Evolutionary conservation across 2,329 filamentous ascomycete species (phyloP), one percentile per base, ranked within the genome.

Genomic region (Monosporascus sp.): DNA sequence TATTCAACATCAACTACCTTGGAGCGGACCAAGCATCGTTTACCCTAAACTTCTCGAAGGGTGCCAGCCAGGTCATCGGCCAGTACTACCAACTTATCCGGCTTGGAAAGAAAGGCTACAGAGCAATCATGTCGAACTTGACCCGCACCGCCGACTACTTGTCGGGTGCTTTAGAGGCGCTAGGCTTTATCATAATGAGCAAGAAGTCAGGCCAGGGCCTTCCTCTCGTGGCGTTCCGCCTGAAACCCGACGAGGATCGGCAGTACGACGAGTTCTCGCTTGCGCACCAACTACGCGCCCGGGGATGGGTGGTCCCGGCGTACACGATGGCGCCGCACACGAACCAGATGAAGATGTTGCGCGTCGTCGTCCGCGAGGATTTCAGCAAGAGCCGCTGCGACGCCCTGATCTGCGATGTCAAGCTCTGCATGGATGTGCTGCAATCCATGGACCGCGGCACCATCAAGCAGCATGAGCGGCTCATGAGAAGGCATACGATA

Each of bases 1-100:
- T 97, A 64, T 97, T 97, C 83, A 97, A 96, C 80, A 97, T 97
- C 81, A 97, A 97, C 80, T 97, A 97, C 74, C 86, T 97, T 6
- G 93, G 93, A 48, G 92, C 93, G 11, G 90, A 97, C 67, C 93
- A 97, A 70, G 88, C 91, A 2, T 96, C 90, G 3, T 97, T 97
- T 75, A 97, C 93, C 0, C 84, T 97, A 54, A 97, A 97, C 79
- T 97, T 97, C 78, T 95, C 89, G 67, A 96, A 96, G 71, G 92
- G 92, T 53, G 93, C 93, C 14, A 90, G 88, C 6, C 92, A 97
- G 68, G 89, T 97, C 65, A 96, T 97, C 57, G 93, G 90, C 27
- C 93, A 97, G 73, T 97, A 97, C 76, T 97, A 97, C 76, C 92
- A 97, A 74, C 81, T 97, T 67, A 96, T 97, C 69, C 89, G 93